Conservation (phyloP, 306 rosid species). For the Cicer arietinum region DNA sequence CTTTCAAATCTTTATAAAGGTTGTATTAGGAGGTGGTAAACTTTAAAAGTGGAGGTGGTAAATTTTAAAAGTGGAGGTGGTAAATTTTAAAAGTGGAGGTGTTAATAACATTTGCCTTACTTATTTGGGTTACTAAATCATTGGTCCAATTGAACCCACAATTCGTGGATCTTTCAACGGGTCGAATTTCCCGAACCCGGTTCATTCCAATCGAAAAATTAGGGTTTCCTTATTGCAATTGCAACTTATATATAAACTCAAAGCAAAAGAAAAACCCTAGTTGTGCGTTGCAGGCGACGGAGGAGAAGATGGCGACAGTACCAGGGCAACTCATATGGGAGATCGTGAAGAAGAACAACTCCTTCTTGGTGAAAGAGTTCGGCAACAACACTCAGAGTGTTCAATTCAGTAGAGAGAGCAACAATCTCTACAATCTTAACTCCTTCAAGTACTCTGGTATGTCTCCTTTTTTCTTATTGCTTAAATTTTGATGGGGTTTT, state of each 20-base stretch:
- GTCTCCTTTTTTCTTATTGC: too few species aligned
- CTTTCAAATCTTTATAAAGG: too few species aligned
- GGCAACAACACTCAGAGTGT: slow-evolving; percentile 79
- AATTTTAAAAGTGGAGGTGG: too few species aligned
- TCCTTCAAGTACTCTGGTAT: slow-evolving; percentile 86
- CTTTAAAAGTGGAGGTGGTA: too few species aligned
- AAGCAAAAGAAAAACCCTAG: slow-evolving; percentile 20
- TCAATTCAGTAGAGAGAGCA: slow-evolving; percentile 82
- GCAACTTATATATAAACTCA: slow-evolving; percentile 34
- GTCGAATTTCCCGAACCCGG: slow-evolving; percentile 36
- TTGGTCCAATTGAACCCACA: neutral
- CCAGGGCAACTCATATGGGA: slow-evolving; percentile 97
- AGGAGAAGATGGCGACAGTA: slow-evolving; percentile 67
- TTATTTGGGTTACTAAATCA: neutral
- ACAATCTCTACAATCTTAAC: slow-evolving; percentile 85
- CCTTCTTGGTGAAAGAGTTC: slow-evolving; percentile 80
- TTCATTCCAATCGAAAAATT: slow-evolving; percentile 8
- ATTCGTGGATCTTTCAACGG: neutral
- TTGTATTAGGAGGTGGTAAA: too few species aligned
- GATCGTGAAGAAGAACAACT: slow-evolving; percentile 93
- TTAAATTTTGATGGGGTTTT: neutral
- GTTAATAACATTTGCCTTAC: too few species aligned
- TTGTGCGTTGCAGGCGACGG: slow-evolving; percentile 37
- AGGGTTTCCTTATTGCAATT: slow-evolving; percentile 55
- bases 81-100: too few species aligned